A percentile compares a stretch with the other conserved stretches of the same genome.
Conservation (phyloP, 306 rosid species). For the apple (Malus domestica) region DNA sequence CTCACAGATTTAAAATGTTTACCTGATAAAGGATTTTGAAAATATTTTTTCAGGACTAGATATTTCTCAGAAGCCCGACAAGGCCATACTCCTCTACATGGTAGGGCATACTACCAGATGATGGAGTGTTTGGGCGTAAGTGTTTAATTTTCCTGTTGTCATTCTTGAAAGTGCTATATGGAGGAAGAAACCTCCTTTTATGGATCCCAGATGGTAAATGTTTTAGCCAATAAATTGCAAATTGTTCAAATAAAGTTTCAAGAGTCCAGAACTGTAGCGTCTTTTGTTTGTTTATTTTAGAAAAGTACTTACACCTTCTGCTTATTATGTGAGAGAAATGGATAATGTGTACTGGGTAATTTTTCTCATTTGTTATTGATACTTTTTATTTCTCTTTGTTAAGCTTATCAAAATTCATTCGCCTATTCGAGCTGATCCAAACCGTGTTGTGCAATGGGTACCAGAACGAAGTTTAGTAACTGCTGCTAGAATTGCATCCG, state of each 20-base stretch:
- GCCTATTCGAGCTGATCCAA: constrained; percentile 88
- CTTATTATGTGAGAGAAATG: constrained; percentile 5
- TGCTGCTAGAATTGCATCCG: constrained; percentile 78
- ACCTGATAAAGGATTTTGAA: constrained; percentile 10
- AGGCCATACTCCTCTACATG: constrained; percentile 96
- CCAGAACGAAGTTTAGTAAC: constrained; percentile 49
- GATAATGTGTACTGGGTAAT: background rate
- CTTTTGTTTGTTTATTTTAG: background rate
- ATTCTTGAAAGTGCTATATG: background rate
- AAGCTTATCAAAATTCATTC: constrained; percentile 96
- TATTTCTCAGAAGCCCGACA: constrained; percentile 96
- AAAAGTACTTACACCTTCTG: background rate
- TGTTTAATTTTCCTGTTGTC: background rate
- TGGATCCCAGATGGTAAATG: background rate
- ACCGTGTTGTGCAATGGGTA: constrained; percentile 73
- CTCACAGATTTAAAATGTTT: constrained; percentile 7
- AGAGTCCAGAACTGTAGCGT: background rate
- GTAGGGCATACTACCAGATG: constrained; percentile 95
- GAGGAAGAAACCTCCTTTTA: background rate
- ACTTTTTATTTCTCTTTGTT: constrained; percentile 14
- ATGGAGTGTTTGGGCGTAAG: constrained; percentile 99
- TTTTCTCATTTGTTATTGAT: constrained; percentile 12
- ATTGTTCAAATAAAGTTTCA: background rate
- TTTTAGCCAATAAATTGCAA: background rate
- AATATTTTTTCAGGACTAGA: constrained; percentile 64